Evolutionary conservation across 305 asterid species (phyloP).

Genomic region (Fraxinus platypoda): DNA sequence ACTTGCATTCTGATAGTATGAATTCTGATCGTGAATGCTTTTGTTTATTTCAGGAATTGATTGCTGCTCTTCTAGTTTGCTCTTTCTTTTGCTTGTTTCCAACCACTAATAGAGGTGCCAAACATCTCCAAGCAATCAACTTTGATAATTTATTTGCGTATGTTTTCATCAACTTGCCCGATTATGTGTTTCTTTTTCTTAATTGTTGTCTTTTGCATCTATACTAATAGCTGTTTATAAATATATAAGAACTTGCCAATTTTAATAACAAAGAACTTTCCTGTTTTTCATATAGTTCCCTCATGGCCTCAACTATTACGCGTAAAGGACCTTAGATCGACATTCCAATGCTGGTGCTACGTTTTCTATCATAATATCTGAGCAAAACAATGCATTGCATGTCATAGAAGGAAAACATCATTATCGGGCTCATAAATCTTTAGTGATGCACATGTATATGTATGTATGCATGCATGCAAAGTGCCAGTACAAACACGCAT

Average conservation of each 20-base stretch:
- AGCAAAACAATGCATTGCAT: not conserved
- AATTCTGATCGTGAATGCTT: conserved; percentile 8
- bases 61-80: conserved; percentile 80
- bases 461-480: not conserved
- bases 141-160: conserved; percentile 75
- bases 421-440: not conserved
- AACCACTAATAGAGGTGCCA: conserved; percentile 55
- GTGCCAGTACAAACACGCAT: not conserved
- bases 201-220: not conserved
- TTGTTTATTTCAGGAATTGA: conserved; percentile 64
- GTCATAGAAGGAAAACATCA: not conserved
- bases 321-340: not conserved
- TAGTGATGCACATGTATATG: not conserved
- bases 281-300: not conserved
- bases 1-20: conserved; percentile 5
- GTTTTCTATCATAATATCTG: not conserved
- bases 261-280: not conserved
- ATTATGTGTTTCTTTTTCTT: conserved; percentile 1
- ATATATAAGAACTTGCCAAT: not conserved
- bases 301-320: not conserved
- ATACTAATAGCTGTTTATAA: conserved; percentile 2
- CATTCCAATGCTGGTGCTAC: conserved; percentile 6
- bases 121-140: conserved; percentile 72
- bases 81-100: conserved; percentile 87
- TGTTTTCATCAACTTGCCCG: conserved; percentile 29